phyloP scores from a whole-genome alignment of 345 rosid genomes.

The Capsella bursapastoris region DNA sequence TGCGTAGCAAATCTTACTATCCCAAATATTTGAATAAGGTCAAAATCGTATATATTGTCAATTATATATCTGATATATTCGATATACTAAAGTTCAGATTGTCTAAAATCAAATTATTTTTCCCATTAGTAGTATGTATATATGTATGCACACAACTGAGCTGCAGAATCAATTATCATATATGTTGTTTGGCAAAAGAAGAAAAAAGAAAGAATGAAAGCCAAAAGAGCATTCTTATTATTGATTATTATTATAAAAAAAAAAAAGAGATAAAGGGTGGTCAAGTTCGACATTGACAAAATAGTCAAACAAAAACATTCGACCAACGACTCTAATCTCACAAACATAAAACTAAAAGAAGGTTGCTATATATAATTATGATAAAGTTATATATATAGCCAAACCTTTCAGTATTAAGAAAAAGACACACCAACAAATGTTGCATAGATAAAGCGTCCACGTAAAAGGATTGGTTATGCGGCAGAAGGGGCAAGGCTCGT shows the following conservation, averaged over 20 bases:
- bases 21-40: too few species aligned
- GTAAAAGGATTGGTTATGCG: conserved; percentile 17
- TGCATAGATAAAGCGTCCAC: not conserved
- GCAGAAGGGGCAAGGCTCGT: conserved; percentile 34
- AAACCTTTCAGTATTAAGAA: not conserved
- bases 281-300: conserved; percentile 27
- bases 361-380: conserved; percentile 12
- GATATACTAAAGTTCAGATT: too few species aligned
- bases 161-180: too few species aligned
- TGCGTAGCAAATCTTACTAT: too few species aligned
- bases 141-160: too few species aligned
- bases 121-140: too few species aligned
- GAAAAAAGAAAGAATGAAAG: not conserved
- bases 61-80: too few species aligned
- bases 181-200: not conserved
- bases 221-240: conserved; percentile 6
- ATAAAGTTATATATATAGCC: conserved; percentile 20
- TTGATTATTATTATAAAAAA: not conserved
- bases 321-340: conserved; percentile 18
- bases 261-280: not conserved
- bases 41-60: too few species aligned
- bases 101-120: too few species aligned
- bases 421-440: not conserved
- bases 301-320: conserved; percentile 3
- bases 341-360: conserved; percentile 4